Evolutionary conservation across 2,329 filamentous ascomycete genomes (phyloP).

Genomic region (Stagonosporopsis rhizophila): DNA sequence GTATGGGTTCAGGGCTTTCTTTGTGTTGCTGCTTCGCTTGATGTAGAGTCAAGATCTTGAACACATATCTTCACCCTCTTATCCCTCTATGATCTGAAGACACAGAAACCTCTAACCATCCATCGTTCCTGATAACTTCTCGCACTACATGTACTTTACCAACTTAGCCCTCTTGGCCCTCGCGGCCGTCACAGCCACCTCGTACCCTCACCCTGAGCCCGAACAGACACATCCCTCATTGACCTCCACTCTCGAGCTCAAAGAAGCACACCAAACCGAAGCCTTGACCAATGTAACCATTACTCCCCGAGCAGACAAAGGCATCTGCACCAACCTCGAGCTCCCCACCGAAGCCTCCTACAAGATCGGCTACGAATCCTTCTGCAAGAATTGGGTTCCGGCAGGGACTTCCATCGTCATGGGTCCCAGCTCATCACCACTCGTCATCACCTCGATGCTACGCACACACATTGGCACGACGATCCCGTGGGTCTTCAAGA

Average conservation of each 20-base stretch:
- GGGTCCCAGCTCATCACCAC: not conserved
- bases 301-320: not conserved
- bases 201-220: not conserved
- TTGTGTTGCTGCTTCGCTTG: not conserved
- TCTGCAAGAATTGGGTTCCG: not conserved
- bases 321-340: conserved; percentile 1
- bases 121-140: not conserved
- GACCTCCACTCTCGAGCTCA: not conserved
- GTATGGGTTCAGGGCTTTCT: no score
- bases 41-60: not conserved
- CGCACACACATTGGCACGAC: not conserved
- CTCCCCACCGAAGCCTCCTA: conserved; percentile 1
- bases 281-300: not conserved
- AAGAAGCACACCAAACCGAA: not conserved
- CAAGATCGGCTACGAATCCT: not conserved
- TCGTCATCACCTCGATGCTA: not conserved
- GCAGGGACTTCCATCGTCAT: not conserved
- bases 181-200: not conserved
- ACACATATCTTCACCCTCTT: not conserved
- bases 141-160: not conserved
- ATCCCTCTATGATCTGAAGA: not conserved
- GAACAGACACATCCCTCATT: not conserved
- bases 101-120: not conserved
- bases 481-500: not conserved
- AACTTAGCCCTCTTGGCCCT: not conserved